phyloP scores from a whole-genome alignment of 352 stramenopile genomes.

The Pythium monospermum region DNA sequence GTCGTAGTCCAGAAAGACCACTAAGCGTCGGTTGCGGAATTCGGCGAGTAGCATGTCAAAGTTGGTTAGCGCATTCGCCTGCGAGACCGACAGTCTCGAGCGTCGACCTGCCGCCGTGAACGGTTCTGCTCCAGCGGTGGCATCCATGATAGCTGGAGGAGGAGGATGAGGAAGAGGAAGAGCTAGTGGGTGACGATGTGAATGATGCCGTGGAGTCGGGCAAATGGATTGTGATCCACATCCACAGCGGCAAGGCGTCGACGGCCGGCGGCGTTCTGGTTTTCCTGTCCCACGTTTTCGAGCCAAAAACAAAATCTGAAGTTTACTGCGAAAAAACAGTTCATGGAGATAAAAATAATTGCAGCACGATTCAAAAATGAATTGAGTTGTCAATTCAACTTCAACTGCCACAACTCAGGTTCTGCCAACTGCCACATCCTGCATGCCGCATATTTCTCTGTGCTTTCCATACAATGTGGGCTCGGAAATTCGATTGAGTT shows the following conservation, averaged over 20 bases:
- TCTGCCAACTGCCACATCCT: no score
- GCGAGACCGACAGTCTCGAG: constrained; percentile 53
- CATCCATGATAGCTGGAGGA: background rate
- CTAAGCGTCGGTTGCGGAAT: constrained; percentile 56
- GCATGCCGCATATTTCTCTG: no score
- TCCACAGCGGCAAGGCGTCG: background rate
- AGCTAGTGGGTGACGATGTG: background rate
- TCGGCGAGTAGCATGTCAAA: constrained; percentile 48
- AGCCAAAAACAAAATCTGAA: background rate
- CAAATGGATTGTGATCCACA: constrained; percentile 6
- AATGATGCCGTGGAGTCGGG: background rate
- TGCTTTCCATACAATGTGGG: no score
- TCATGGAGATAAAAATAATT: constrained; percentile 2
- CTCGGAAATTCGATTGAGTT: no score
- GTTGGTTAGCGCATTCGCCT: constrained; percentile 72
- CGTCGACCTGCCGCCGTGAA: constrained; percentile 10
- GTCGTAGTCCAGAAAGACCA: constrained; percentile 88
- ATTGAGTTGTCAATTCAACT: constrained; percentile 21
- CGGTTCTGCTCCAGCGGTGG: background rate
- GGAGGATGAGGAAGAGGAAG: background rate
- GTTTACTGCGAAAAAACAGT: background rate
- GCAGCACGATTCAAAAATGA: constrained; percentile 21
- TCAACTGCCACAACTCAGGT: no score
- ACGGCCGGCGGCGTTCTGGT: background rate
- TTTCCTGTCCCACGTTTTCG: constrained; percentile 1